Evolutionary conservation across 2,329 filamentous ascomycete species (phyloP).

Genomic region (Trichoderma sp.): DNA sequence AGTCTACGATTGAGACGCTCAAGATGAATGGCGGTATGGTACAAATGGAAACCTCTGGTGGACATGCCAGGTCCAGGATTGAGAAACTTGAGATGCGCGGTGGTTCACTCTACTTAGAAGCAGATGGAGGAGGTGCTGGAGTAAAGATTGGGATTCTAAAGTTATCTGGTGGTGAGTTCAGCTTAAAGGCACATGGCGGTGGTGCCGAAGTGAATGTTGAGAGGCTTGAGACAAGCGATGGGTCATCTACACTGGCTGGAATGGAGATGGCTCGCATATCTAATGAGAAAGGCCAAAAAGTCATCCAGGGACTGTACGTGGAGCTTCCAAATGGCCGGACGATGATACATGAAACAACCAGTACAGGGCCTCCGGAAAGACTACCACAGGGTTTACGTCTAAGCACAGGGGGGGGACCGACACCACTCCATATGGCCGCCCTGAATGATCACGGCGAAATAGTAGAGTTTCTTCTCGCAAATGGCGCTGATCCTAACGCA

Average conservation of each 20-base stretch:
- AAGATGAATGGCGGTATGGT: not conserved
- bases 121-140: not conserved
- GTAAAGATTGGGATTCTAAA: not conserved
- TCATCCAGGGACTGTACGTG: not conserved
- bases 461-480: not conserved
- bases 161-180: not conserved
- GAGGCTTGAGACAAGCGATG: not conserved
- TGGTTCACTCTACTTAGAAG: not conserved
- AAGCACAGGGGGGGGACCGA: not conserved
- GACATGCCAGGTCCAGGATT: not conserved
- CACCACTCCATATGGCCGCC: not conserved
- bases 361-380: not conserved
- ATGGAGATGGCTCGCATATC: not conserved
- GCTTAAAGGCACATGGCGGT: not conserved
- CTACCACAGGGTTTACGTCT: not conserved
- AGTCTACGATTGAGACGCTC: not conserved
- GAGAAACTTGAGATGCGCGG: not conserved
- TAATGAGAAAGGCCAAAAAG: not conserved
- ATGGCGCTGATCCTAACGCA: not conserved
- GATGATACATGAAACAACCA: not conserved
- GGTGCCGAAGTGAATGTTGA: not conserved
- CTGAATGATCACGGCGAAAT: not conserved
- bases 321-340: not conserved
- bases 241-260: not conserved
- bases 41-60: not conserved